Base-by-base conservation (phyloP, 2,329 filamentous ascomycete genomes). In the Lachnellula willkommii region DNA sequence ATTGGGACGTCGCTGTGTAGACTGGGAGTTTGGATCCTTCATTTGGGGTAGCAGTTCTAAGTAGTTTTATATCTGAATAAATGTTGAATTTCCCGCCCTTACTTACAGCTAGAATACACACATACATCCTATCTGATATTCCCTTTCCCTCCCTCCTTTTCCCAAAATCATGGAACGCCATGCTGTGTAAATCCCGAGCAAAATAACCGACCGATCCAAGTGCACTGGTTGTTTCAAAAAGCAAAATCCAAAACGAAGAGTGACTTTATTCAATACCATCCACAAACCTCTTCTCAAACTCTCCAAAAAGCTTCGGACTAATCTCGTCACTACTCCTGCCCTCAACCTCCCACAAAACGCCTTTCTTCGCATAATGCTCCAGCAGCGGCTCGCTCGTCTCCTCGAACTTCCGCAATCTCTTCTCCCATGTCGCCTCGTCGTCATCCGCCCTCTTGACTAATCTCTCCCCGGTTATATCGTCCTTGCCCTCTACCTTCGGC, bases 281-380 rank as follows among this genome's bases (percentile, higher is more conserved):
- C n/a, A 54, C 78, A 73, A 97, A 97, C 55, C 88, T 81, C 68
- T 77, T 82, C 74, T 89, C 85, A 71, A 99, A 89, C 73, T 96
- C 91, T 8, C 77, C 74, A 68, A 90, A 89, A 28, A 99, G 77
- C 75, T 91, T 85, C n/a, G 94, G 94, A 53, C 82, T 92, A 65
- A 99, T 99, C 74, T 97, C 94, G 69, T 99, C 90, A 68, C 91
- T 96, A 71, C 85, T 93, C 73, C 92, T 83, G 22, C 94, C 94
- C 64, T 90, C 79, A 4, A 96, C 90, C 59, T 90, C 89, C 82
- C 89, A 90, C 39, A 99, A 74, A 12, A 96, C 85, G 9, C 90
- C 90, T 70, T 88, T 87, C 61, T 82, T 81, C 50, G 89, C 87
- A 69, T 99, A 99, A 73, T 96, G 90, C 64, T 95, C 88, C 17